Percentiles rank a stretch among this genome's conserved stretches.
Conservation (phyloP, 768 basidiomycete species). For the Lentinula raphanica region DNA sequence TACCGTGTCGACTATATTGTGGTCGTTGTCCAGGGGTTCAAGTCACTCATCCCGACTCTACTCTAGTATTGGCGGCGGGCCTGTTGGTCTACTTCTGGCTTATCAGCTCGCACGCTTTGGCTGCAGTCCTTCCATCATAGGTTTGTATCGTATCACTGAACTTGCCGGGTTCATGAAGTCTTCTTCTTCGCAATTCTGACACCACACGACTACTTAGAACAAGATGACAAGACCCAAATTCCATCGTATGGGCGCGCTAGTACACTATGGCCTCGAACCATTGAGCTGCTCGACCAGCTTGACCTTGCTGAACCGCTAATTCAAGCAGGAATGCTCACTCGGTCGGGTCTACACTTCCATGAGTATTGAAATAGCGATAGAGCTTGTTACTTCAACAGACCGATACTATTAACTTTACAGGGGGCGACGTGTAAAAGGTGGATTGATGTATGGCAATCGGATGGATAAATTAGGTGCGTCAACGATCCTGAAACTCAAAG, state of each 20-base stretch:
- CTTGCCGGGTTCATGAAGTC: not conserved
- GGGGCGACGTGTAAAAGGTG: slow-evolving; percentile 9
- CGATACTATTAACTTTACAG: too few species aligned
- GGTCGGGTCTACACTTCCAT: slow-evolving; percentile 6
- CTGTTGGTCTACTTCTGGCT: slow-evolving; percentile 5
- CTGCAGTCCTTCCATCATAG: slow-evolving; percentile 1
- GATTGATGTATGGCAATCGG: slow-evolving; percentile 12
- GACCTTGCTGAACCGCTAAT: slow-evolving; percentile 6
- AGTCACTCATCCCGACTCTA: not conserved
- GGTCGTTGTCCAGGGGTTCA: too few species aligned
- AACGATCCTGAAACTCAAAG: too few species aligned
- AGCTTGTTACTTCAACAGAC: not conserved
- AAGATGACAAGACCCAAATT: slow-evolving; percentile 6
- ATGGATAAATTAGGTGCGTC: slow-evolving; percentile 12
- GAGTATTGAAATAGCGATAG: not conserved
- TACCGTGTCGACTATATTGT: not conserved
- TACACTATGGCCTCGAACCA: slow-evolving; percentile 9
- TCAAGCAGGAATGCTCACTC: slow-evolving; percentile 6
- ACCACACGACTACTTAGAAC: not conserved
- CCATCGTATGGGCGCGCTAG: slow-evolving; percentile 7
- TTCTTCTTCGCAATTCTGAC: too few species aligned
- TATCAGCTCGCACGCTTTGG: slow-evolving; percentile 8
- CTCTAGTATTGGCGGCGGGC: slow-evolving; percentile 6
- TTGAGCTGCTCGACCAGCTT: slow-evolving; percentile 6
- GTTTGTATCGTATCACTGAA: not conserved